phyloP scores from a whole-genome alignment of 202 grass and related monocot species.

The Thinopyrum obtusiflorum region DNA sequence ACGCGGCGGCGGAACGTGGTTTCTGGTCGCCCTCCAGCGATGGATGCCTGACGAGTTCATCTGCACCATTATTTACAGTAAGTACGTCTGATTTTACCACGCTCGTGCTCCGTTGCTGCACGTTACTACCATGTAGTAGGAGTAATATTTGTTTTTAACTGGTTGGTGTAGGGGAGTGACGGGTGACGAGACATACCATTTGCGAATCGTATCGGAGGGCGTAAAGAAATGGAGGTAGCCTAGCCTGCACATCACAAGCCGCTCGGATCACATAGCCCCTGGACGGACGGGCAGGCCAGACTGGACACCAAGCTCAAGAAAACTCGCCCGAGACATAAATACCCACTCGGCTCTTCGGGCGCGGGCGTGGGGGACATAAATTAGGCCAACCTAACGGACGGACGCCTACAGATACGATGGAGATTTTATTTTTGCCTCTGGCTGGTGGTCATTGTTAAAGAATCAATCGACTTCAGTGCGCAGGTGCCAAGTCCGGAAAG shows the following conservation, averaged over 20 bases:
- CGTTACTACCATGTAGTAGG: neutral
- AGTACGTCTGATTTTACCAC: neutral
- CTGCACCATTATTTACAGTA: too few relatives aligned
- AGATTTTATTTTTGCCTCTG: conserved; percentile 4
- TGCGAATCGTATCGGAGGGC: neutral
- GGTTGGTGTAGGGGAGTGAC: neutral
- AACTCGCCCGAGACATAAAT: conserved; percentile 34
- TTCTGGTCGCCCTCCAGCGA: too few relatives aligned
- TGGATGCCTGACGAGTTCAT: neutral
- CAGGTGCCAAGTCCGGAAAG: conserved; percentile 41
- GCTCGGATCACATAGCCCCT: conserved; percentile 35
- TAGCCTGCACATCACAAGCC: conserved; percentile 20
- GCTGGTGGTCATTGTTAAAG: conserved; percentile 43
- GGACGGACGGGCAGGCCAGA: neutral
- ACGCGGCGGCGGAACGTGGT: neutral
- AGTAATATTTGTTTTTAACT: neutral
- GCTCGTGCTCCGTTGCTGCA: neutral
- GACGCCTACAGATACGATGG: neutral
- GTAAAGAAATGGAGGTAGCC: conserved; percentile 10
- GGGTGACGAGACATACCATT: neutral
- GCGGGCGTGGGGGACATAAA: conserved; percentile 1
- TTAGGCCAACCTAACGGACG: neutral
- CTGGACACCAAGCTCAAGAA: neutral
- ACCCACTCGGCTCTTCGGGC: conserved; percentile 14
- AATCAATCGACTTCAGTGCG: conserved; percentile 20